Evolutionary conservation across 1,284 basidiomycete genomes (phyloP), one percentile per base, ranked within the genome.

Genomic region (Tylopilus sp.): DNA sequence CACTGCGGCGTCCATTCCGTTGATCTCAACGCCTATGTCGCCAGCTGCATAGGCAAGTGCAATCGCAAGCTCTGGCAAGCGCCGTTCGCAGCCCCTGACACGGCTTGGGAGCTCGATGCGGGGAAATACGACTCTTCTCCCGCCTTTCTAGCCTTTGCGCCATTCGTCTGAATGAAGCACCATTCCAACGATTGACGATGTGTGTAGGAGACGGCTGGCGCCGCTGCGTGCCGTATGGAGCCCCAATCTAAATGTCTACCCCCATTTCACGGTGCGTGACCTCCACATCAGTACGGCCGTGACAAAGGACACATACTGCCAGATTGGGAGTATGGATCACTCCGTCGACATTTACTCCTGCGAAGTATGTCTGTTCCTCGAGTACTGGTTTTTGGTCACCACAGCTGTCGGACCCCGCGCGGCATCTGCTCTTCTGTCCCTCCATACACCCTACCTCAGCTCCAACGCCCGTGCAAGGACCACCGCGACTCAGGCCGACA

Each of bases 401-500:
- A 8, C 3, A 18, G 9, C 31, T 48, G 15, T 67, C 76, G 12
- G 85, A 90, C 64, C 71, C 66, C 42, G 59, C 67, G 26, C 72
- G 73, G 85, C 85, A 65, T n/a, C 31, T 17, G 1, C 14, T 31
- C 24, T 6, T 43, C 3, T 9, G 26, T 20, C 51, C 26, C 14
- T 42, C 26, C 21, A 42, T 8, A 5, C 21, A 7, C 24, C 24
- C 5, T 10, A 10, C 2, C 18, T 36, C 35, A 36, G 9, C 10
- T 20, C 4, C 35, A 8, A n/a, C 30, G 3, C 2, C 26, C 3
- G 35, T n/a, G 46, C 44, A 52, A 89, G 85, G 57, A 82, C 90
- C 50, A 78, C 83, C 20, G 88, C 88, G 0, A 82, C 84, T 2
- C 88, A 90, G 68, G 87, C 88, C 18, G 88, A 90, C n/a, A 88